Evolutionary conservation across 2,329 filamentous ascomycete species (phyloP), one percentile per base, ranked within the genome.

Genomic region (Daldinia sp.): DNA sequence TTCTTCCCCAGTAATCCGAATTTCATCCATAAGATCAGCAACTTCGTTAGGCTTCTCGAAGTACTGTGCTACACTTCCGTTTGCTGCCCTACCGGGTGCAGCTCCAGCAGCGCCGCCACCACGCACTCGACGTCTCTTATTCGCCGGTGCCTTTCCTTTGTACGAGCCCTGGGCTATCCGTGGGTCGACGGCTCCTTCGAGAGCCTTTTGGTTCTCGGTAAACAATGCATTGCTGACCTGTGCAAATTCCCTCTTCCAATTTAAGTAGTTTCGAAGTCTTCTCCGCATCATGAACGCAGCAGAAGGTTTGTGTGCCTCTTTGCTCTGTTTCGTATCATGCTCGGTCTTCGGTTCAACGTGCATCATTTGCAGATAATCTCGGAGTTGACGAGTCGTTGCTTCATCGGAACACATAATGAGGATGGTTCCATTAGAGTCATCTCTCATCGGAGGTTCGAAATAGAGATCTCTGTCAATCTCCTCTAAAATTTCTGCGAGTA

Each of bases 331-430:
- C 10, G 73, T 54, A 50, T 79, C 77, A 42, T 81, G 80, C 58
- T 86, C 83, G 50, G 75, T 77, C 74, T 79, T 86, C 60, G 89
- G 85, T 60, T 87, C 89, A 30, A 94, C 86, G 76, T 97, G 89
- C 93, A 97, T 98, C 6, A 89, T 94, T 78, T 97, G 92, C 20
- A 99, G 82, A 77, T 95, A 98, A 78, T 98, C 95, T 71, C 93
- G 89, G 46, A 99, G 84, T 75, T 99, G 96, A 13, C 92, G 88
- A 76, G 93, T 97, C 7, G 93, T 97, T 63, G 90, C 89, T 63
- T 92, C 89, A 75, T 97, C 95, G 28, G 91, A 91, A 77, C 95
- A 98, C 96, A 99, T 98, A 78, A 99, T 93, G 37, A 99, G 83
- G 56, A 97, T 93, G 2, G 93, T 93, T n/a, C 93, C 92, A 76